Evolutionary conservation across 306 rosid genomes (phyloP).

Genomic region (Carpinus viminea): DNA sequence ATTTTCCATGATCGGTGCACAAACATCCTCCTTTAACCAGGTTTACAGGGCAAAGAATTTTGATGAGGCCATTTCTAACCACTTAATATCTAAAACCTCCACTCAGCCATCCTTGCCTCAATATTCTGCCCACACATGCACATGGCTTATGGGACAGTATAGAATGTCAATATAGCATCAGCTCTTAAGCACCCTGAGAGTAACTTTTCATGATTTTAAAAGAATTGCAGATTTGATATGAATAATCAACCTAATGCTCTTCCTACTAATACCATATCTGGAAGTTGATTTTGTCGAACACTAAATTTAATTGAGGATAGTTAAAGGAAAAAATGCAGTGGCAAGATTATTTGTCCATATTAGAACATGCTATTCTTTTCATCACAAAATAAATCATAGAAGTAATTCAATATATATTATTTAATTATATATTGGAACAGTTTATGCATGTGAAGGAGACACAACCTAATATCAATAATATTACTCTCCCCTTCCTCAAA

Average conservation of each 20-base stretch:
- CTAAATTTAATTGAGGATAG: neutral
- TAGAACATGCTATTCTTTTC: neutral
- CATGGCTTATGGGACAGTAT: neutral
- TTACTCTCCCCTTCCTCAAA: conserved; percentile 12
- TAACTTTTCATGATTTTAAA: neutral
- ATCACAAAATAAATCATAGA: neutral
- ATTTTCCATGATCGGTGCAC: neutral
- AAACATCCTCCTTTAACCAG: neutral
- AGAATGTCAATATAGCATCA: neutral
- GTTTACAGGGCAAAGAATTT: neutral
- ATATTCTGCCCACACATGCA: neutral
- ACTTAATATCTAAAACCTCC: neutral
- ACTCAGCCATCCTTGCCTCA: neutral
- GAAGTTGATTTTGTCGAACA: neutral
- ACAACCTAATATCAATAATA: neutral
- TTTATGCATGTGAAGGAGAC: neutral
- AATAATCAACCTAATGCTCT: conserved; percentile 12
- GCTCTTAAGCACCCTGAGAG: neutral
- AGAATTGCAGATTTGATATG: neutral
- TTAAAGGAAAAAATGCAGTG: neutral
- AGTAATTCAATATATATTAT: neutral
- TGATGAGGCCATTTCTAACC: neutral
- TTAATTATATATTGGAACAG: neutral
- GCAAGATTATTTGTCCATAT: neutral
- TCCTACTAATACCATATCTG: neutral